Conservation (phyloP, 768 basidiomycete genomes). For the Mycena indigotica region DNA sequence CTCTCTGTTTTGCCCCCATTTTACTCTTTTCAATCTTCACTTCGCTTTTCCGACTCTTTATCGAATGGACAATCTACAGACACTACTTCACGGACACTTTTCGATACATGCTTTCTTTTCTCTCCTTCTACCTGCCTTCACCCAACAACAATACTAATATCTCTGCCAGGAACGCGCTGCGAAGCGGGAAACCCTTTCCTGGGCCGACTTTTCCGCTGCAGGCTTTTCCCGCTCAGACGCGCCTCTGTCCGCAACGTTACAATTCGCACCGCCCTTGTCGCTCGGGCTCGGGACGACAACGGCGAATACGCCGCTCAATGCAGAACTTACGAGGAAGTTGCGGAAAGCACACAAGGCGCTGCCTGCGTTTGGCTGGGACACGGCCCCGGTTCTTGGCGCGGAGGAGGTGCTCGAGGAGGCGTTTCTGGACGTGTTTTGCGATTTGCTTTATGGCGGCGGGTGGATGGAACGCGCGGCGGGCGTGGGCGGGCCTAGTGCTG, state of each 20-base stretch:
- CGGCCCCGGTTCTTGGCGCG: conserved; percentile 72
- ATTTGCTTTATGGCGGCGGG: conserved; percentile 77
- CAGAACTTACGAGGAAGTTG: conserved; percentile 74
- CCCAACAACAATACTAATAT: conserved; percentile 5
- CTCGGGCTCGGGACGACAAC: conserved; percentile 37
- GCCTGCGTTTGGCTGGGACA: conserved; percentile 92
- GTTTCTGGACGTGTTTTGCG: conserved; percentile 86
- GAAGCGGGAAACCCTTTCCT: conserved; percentile 84
- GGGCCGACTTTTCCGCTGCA: conserved; percentile 84
- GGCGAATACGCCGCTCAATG: conserved; percentile 73
- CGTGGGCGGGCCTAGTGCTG: conserved; percentile 48
- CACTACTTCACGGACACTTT: no score
- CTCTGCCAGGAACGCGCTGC: conserved; percentile 55
- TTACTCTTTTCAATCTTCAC: no score
- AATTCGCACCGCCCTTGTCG: conserved; percentile 62
- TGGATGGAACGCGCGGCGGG: conserved; percentile 79
- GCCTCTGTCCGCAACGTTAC: conserved; percentile 77
- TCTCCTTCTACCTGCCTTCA: conserved; percentile 1
- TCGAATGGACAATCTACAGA: no score
- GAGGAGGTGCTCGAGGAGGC: conserved; percentile 89
- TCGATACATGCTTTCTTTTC: no score
- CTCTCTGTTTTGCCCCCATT: no score
- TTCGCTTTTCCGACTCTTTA: no score
- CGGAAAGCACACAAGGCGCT: conserved; percentile 82
- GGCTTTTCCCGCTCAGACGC: conserved; percentile 83